Conservation (phyloP, 2,329 filamentous ascomycete species). For the Alternaria longipes region DNA sequence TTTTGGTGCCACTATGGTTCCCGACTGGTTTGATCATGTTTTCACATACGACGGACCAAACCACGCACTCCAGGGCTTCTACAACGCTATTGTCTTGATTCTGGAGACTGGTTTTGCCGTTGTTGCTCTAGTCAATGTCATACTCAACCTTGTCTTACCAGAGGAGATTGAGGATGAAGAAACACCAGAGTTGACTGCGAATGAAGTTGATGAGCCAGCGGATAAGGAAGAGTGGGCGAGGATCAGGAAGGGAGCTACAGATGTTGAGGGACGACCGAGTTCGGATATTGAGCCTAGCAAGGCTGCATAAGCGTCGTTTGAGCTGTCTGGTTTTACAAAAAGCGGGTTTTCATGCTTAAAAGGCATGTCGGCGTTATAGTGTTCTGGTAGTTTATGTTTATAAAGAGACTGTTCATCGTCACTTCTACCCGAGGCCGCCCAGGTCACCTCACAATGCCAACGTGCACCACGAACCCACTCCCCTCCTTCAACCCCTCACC, state of each 20-base stretch:
- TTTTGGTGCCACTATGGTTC: slow-evolving; percentile 63
- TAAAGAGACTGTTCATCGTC: neutral
- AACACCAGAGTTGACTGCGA: slow-evolving; percentile 54
- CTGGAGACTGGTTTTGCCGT: slow-evolving; percentile 71
- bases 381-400: neutral
- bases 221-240: slow-evolving; percentile 55
- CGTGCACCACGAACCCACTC: slow-evolving; percentile 83
- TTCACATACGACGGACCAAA: slow-evolving; percentile 78
- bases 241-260: slow-evolving; percentile 39
- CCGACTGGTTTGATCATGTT: slow-evolving; percentile 71
- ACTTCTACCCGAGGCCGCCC: neutral
- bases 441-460: slow-evolving; percentile 61
- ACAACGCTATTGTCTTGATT: slow-evolving; percentile 68
- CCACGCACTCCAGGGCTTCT: slow-evolving; percentile 73
- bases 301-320: slow-evolving; percentile 9
- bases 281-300: slow-evolving; percentile 26
- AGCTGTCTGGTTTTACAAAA: neutral
- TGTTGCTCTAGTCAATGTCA: slow-evolving; percentile 74
- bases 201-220: slow-evolving; percentile 49
- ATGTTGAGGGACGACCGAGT: slow-evolving; percentile 21
- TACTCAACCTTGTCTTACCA: slow-evolving; percentile 76
- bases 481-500: slow-evolving; percentile 67
- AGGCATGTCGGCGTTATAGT: neutral
- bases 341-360: neutral
- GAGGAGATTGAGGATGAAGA: slow-evolving; percentile 77